phyloP scores from a whole-genome alignment of 148 eudicot genomes.

The Arbutus unedo region DNA sequence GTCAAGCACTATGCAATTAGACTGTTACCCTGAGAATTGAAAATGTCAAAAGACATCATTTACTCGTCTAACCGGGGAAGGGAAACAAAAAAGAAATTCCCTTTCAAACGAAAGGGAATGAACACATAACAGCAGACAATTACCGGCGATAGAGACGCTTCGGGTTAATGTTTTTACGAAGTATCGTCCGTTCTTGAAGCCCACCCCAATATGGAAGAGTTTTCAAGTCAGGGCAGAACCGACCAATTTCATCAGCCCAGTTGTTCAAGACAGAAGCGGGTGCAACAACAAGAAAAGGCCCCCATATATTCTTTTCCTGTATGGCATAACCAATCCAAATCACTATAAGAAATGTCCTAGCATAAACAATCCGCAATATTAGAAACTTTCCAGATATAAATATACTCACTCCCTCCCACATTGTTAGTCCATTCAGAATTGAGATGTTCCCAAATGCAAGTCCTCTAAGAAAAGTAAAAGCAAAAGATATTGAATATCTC shows the following conservation, averaged over 20 bases:
- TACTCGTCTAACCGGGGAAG: background rate
- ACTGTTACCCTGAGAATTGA: background rate
- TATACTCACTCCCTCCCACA: background rate
- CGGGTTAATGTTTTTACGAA: slow-evolving; percentile 87
- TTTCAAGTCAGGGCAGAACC: slow-evolving; percentile 94
- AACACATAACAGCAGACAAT: slow-evolving; percentile 9
- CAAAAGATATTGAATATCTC: background rate
- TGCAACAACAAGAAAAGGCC: slow-evolving; percentile 96
- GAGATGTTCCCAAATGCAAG: background rate
- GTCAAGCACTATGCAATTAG: background rate
- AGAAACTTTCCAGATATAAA: background rate
- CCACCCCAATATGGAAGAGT: slow-evolving; percentile 99
- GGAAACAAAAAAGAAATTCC: background rate
- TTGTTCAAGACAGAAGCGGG: slow-evolving; percentile 98
- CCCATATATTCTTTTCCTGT: slow-evolving; percentile 98
- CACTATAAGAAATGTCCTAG: background rate
- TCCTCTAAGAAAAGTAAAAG: background rate
- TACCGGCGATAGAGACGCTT: slow-evolving; percentile 98
- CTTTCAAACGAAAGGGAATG: background rate
- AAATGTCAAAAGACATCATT: background rate
- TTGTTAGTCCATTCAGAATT: background rate
- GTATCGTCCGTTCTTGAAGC: slow-evolving; percentile 78
- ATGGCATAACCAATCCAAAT: slow-evolving; percentile 26
- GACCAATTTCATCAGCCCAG: slow-evolving; percentile 98
- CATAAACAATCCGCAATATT: slow-evolving; percentile 21